Base-by-base conservation (phyloP, 2,329 filamentous ascomycete genomes). In the Fusarium sp. region DNA sequence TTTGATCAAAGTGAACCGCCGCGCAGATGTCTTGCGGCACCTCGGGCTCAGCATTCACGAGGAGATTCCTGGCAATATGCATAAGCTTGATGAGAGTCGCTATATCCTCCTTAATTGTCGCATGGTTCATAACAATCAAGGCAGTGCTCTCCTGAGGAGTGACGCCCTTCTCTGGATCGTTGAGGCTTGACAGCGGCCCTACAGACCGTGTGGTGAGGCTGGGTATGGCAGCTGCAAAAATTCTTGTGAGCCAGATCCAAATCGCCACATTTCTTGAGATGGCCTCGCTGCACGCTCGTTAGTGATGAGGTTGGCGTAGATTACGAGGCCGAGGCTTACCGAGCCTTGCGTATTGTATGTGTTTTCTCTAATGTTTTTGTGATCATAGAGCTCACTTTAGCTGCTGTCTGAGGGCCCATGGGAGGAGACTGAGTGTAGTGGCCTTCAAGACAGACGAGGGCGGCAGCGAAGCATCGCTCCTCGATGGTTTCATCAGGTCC, bases 11-110 rank as follows among this genome's bases (percentile, higher is more conserved):
- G 60, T 88, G 86, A 21, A 91, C 88, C 12, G 89, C 88, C 15
- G 89, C 88, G 64, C 90, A 92, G 12, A 92, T 85, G 73, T 92
- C 90, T 78, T 92, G 90, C 4, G 90, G 89, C 7, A 91, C 88
- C 76, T 91, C 88, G 18, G 90, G 89, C 76, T 91, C 88, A 12
- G 88, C 87, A 15, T 90, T 91, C 35, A 91, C 90, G 30, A 92
- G 84, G 68, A 92, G 83, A 71, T 92, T 92, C 56, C 90, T 83
- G 2, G 89, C 89, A 76, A 92, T 90, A 69, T 91, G 89, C 88
- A 92, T 89, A 65, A 92, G 83, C 81, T 91, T 91, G 83, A 91
- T 91, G 60, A 92, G 83, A 65, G 89, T 87, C 60, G 88, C 87
- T 63, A 92, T 81, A 65, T 92, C 90, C 67, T 91, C 89, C 76